Percentiles rank a stretch among this genome's conserved stretches.
These are phyloP conservation scores for Polyporus arcularius DNA, from an alignment of 768 basidiomycete genomes.

Conservation along the genomic window DNA sequence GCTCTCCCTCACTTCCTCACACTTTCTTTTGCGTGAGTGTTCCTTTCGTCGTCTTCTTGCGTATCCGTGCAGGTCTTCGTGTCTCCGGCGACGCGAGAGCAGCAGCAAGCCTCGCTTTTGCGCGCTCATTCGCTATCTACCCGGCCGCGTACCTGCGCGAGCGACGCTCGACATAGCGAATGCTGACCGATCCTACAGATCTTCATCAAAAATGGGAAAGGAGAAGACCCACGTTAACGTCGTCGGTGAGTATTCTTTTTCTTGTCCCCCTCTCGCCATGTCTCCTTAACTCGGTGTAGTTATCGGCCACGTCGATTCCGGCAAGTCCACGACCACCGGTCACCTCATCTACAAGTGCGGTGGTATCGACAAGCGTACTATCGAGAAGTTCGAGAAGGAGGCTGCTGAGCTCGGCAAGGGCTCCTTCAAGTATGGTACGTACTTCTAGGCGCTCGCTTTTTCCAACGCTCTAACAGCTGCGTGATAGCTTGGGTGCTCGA, in stretches of 20 bases:
- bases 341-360: constrained; percentile 99
- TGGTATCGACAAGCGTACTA: constrained; percentile 99
- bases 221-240: constrained; percentile 97
- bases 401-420: constrained; percentile 99
- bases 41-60: constrained; percentile 10
- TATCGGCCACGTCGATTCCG: constrained; percentile 99
- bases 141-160: constrained; percentile 7
- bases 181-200: constrained; percentile 43
- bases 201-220: constrained; percentile 81
- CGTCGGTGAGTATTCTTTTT: constrained; percentile 67
- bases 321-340: constrained; percentile 99
- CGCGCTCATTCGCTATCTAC: constrained; percentile 20
- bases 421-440: constrained; percentile 94
- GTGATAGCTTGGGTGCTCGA: constrained; percentile 96
- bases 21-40: constrained; percentile 45
- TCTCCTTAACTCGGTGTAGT: constrained; percentile 51
- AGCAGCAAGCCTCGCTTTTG: constrained; percentile 2
- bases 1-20: constrained; percentile 46
- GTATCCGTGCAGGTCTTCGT: background rate
- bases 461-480: constrained; percentile 29
- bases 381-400: constrained; percentile 99
- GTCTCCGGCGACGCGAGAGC: background rate
- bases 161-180: constrained; percentile 34
- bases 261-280: constrained; percentile 16
- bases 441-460: constrained; percentile 7